phyloP scores from a whole-genome alignment of 805 yeast species.

The Yamadazyma kitorensis region DNA sequence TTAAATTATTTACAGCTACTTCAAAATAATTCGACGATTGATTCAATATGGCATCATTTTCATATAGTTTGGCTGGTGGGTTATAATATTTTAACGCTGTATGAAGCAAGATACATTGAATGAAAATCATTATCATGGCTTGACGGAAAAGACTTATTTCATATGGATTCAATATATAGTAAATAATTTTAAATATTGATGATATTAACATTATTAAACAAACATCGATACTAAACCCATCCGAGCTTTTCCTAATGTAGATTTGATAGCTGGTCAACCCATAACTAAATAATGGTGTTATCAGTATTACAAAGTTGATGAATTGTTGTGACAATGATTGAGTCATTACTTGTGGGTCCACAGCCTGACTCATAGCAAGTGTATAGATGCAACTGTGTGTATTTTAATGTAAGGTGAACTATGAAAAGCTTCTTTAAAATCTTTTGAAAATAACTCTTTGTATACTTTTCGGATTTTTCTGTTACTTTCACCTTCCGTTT shows the following conservation, averaged over 20 bases:
- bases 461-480: too few species aligned
- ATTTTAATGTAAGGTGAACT: too few species aligned
- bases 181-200: constrained; percentile 67
- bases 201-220: constrained; percentile 89
- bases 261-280: constrained; percentile 79
- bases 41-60: constrained; percentile 23
- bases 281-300: constrained; percentile 84
- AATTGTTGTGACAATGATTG: too few species aligned
- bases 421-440: too few species aligned
- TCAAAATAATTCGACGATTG: constrained; percentile 15
- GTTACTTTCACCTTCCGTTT: too few species aligned
- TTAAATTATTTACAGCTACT: constrained; percentile 29
- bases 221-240: constrained; percentile 87
- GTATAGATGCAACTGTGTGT: too few species aligned
- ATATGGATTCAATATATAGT: constrained; percentile 76
- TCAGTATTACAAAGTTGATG: constrained; percentile 66
- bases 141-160: constrained; percentile 79
- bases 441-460: too few species aligned
- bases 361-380: too few species aligned
- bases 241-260: constrained; percentile 56
- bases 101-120: constrained; percentile 64
- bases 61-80: constrained; percentile 24
- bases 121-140: constrained; percentile 78
- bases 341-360: too few species aligned
- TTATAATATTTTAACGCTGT: constrained; percentile 61